Conservation (phyloP, 768 basidiomycete genomes). For the Coprinellus aureogranulatus region DNA sequence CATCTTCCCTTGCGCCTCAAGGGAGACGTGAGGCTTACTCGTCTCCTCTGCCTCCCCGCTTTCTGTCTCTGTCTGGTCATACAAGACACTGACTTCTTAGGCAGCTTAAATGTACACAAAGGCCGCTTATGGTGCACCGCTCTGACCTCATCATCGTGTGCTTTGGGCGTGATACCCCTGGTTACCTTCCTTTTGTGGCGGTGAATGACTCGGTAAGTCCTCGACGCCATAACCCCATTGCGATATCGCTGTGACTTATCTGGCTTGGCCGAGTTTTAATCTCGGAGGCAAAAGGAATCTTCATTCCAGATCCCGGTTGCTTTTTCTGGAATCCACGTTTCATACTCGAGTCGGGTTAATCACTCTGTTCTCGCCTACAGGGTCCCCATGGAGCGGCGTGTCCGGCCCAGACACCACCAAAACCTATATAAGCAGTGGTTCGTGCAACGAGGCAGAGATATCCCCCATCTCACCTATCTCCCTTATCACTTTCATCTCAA, state of each 20-base stretch:
- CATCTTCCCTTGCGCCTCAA: no score
- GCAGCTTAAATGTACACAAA: no score
- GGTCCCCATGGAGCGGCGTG: no score
- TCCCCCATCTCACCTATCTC: neutral
- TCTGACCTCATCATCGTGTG: no score
- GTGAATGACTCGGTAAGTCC: neutral
- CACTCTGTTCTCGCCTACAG: neutral
- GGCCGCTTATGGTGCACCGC: no score
- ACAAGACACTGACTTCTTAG: no score
- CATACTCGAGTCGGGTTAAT: neutral
- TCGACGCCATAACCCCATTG: neutral
- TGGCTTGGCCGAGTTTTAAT: neutral
- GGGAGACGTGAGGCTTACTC: no score
- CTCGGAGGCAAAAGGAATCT: conserved; percentile 4
- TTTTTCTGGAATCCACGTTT: conserved; percentile 1
- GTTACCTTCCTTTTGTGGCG: neutral
- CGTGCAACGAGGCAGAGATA: neutral
- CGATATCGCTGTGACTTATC: conserved; percentile 5
- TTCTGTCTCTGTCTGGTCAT: no score
- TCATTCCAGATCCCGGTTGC: neutral
- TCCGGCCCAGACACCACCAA: neutral
- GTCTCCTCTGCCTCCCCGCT: no score
- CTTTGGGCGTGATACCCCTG: neutral
- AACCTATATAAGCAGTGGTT: neutral
- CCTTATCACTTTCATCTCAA: neutral